Conservation (phyloP, 2,329 filamentous ascomycete species). For the Fusarium sp. region DNA sequence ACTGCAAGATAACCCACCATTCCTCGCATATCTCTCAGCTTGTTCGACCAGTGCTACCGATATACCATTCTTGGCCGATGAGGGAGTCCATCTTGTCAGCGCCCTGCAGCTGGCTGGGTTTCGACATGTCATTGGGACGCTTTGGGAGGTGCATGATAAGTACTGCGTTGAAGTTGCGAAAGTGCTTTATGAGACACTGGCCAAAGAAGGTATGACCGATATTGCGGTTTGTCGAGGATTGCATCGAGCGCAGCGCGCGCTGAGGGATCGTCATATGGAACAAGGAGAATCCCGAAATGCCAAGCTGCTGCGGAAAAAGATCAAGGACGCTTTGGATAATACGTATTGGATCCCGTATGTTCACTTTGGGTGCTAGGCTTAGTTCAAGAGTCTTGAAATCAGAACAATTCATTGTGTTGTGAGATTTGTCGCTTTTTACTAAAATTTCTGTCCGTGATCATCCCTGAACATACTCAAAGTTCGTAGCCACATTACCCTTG, state of each 20-base stretch:
- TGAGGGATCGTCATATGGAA: not conserved
- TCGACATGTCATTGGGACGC: no score
- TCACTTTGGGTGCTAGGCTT: not conserved
- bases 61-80: no score
- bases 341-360: not conserved
- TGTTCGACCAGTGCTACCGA: no score
- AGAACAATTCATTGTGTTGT: not conserved
- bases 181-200: no score
- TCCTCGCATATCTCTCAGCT: no score
- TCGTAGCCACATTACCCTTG: conserved; percentile 1
- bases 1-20: no score
- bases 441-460: accelerated
- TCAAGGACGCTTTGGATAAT: not conserved
- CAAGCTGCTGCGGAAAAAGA: not conserved
- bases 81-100: no score
- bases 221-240: not conserved
- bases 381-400: accelerated
- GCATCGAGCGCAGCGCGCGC: not conserved
- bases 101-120: no score
- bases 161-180: no score
- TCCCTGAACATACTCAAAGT: conserved; percentile 8
- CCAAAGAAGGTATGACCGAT: no score
- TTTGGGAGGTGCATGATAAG: no score
- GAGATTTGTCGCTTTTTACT: not conserved
- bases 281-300: not conserved